A percentile compares a stretch with the other conserved stretches of the same genome.
phyloP scores from a whole-genome alignment of 352 stramenopile genomes.

The Ophiocytium majus region DNA sequence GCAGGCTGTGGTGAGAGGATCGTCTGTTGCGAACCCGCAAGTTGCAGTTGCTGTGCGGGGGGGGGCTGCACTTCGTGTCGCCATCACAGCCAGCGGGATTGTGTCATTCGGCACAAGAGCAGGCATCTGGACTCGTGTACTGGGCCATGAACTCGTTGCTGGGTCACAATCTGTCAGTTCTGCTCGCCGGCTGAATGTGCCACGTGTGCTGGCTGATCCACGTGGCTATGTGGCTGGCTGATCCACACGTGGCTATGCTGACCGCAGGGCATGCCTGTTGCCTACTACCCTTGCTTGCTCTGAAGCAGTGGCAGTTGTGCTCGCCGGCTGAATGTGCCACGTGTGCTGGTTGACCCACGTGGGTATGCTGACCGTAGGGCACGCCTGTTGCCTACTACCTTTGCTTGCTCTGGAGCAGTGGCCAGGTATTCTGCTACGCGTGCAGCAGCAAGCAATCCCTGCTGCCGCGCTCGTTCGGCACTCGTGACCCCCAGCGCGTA shows the following conservation, averaged over 20 bases:
- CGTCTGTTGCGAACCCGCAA: not conserved
- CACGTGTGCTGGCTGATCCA: not conserved
- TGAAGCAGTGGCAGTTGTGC: conserved; percentile 32
- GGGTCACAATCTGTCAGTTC: not conserved
- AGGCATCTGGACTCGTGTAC: not conserved
- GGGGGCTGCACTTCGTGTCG: not conserved
- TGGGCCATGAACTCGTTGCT: not conserved
- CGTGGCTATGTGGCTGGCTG: not conserved
- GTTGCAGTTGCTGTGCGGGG: not conserved
- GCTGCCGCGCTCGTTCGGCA: conserved; percentile 57
- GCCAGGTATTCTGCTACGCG: conserved; percentile 80
- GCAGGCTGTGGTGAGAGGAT: conserved; percentile 25
- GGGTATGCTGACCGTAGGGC: not conserved
- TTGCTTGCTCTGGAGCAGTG: conserved; percentile 55
- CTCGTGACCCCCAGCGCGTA: conserved; percentile 58
- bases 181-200: not conserved
- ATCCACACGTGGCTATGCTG: not conserved
- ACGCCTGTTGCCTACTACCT: not conserved
- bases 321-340: not conserved
- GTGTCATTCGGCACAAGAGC: not conserved
- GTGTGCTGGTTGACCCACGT: not conserved
- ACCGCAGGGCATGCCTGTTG: not conserved
- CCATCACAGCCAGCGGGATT: not conserved
- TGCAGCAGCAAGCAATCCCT: conserved; percentile 74
- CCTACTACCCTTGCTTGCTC: not conserved